Evolutionary conservation across 768 basidiomycete species (phyloP).

Genomic region (Harrya chromipes): DNA sequence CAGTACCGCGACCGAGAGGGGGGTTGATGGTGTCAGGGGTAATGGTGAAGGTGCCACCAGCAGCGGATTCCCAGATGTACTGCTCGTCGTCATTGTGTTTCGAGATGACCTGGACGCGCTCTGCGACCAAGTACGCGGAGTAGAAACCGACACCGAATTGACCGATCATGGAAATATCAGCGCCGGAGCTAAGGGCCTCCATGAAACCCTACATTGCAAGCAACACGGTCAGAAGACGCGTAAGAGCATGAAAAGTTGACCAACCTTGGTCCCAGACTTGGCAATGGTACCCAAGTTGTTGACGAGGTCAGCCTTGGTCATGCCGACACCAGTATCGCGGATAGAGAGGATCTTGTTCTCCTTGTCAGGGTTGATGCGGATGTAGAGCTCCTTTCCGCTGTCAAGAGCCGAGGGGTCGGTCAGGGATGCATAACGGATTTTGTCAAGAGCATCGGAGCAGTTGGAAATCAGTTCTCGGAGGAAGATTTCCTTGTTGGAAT

Average conservation of each 20-base stretch:
- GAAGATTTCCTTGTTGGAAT: conserved; percentile 99
- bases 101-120: conserved; percentile 96
- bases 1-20: conserved; percentile 89
- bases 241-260: conserved; percentile 9
- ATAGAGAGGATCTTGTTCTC: conserved; percentile 89
- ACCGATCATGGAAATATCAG: conserved; percentile 95
- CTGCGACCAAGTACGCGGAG: conserved; percentile 98
- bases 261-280: conserved; percentile 89
- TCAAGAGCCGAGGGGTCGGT: conserved; percentile 93
- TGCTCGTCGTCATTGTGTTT: conserved; percentile 99
- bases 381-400: conserved; percentile 86
- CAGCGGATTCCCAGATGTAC: conserved; percentile 99
- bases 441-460: conserved; percentile 97
- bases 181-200: conserved; percentile 92
- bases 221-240: conserved; percentile 10
- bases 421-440: conserved; percentile 95
- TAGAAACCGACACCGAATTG: conserved; percentile 99
- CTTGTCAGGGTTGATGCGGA: conserved; percentile 94
- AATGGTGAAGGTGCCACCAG: conserved; percentile 99
- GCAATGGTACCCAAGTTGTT: conserved; percentile 98
- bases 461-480: conserved; percentile 98
- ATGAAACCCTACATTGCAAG: conserved; percentile 83
- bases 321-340: conserved; percentile 96
- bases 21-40: conserved; percentile 89
- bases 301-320: conserved; percentile 99